Base-by-base conservation (phyloP, 805 yeast species). In the Brettanomyces sp. region DNA sequence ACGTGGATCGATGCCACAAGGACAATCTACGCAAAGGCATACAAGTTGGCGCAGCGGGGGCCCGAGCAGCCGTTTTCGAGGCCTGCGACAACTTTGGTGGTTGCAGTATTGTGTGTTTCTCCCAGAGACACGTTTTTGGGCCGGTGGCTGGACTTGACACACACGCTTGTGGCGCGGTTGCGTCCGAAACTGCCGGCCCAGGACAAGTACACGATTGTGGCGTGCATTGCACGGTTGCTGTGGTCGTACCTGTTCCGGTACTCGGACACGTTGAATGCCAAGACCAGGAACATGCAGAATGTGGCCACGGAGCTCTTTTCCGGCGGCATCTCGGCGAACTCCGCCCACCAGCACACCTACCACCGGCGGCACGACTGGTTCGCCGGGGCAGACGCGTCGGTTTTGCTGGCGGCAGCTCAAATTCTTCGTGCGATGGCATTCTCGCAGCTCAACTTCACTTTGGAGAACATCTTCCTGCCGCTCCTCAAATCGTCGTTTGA, bases 191-290 rank as follows among this genome's bases (percentile, higher is more conserved):
- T 60, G 1, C 53, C 61, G 41, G 73, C 75, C 11, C 58, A 66
- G 0, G 73, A 70, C 43, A 78, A 82, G 53, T 70, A 77, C 0
- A 76, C 76, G 3, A 73, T 79, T 39, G 73, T 85, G 13, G 77
- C 78, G 0, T 80, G 90, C 46, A 65, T 83, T 3, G 74, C 95
- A 0, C 67, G 96, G 47, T 67, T 95, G 32, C 64, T 86, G 0
- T 93, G 99, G 99, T 95, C 90, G 0, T 93, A 85, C 58, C 66
- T 89, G 23, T 87, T 82, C 62, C 70, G 98, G 50, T 79, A 89
- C 52, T 77, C 95, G 0, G 99, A 95, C 53, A 84, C 97, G 0
- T 66, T 91, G 54, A 93, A 91, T 59, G 82, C 85, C 48, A 89
- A 95, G 0, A 80, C 90, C 3, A 82, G 89, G 56, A 82, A 82